phyloP scores from a whole-genome alignment of 371 early-diverging fungal genomes.

The Mortierella sp. region DNA sequence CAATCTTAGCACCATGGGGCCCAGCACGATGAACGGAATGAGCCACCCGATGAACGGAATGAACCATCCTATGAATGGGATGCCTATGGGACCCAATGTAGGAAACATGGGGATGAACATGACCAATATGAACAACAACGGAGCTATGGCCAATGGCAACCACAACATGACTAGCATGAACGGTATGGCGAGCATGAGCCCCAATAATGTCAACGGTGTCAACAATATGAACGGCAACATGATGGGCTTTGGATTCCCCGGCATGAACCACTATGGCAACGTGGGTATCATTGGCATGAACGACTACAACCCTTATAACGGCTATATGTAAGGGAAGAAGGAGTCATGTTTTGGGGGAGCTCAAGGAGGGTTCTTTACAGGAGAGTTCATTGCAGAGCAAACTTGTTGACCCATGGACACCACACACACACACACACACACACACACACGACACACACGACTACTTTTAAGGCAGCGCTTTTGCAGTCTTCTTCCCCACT shows the following conservation, averaged over 20 bases:
- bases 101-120: slow-evolving; percentile 11
- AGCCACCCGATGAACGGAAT: slow-evolving; percentile 1
- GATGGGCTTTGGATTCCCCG: slow-evolving; percentile 41
- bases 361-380: too few relatives aligned
- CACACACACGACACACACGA: background rate
- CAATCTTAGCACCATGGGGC: slow-evolving; percentile 15
- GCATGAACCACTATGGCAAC: slow-evolving; percentile 48
- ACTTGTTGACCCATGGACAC: too few relatives aligned
- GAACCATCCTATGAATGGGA: slow-evolving; percentile 19
- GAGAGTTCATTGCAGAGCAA: background rate
- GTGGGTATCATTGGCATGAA: slow-evolving; percentile 50
- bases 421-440: background rate
- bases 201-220: slow-evolving; percentile 8
- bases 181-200: background rate
- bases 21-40: slow-evolving; percentile 5
- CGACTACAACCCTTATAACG: slow-evolving; percentile 39
- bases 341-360: background rate
- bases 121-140: slow-evolving; percentile 6
- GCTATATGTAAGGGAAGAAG: slow-evolving; percentile 25
- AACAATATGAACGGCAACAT: slow-evolving; percentile 29
- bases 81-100: slow-evolving; percentile 5
- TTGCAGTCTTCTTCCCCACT: too few relatives aligned
- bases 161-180: slow-evolving; percentile 5
- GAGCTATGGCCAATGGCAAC: background rate
- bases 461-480: background rate